Percentiles rank a stretch among this genome's conserved stretches.
These are phyloP conservation scores for Fusarium nygamai DNA, from an alignment of 2,329 filamentous ascomycete genomes.

Conservation along the genomic window DNA sequence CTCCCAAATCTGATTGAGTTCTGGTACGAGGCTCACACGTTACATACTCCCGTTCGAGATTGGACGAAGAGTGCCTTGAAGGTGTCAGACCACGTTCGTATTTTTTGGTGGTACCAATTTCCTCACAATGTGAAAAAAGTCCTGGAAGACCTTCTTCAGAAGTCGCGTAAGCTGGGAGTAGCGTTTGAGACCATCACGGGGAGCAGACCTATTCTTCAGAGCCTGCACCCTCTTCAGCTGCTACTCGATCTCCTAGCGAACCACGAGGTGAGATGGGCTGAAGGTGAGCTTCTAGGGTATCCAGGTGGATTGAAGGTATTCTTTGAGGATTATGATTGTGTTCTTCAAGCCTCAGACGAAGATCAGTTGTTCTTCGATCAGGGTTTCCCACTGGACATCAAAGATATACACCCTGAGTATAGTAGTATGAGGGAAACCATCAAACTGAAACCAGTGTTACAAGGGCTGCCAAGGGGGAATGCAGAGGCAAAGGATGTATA, in stretches of 20 bases:
- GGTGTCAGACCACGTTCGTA: neutral
- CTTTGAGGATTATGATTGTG: rapidly evolving
- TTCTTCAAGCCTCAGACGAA: rapidly evolving
- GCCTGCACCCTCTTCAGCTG: rapidly evolving
- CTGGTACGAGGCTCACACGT: rapidly evolving
- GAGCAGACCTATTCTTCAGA: rapidly evolving
- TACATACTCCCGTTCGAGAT: neutral
- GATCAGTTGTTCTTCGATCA: rapidly evolving
- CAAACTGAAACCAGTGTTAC: neutral
- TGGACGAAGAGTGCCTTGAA: rapidly evolving
- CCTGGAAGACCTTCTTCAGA: rapidly evolving
- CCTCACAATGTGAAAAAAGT: rapidly evolving
- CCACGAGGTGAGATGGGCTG: rapidly evolving
- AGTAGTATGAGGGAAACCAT: rapidly evolving
- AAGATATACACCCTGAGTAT: rapidly evolving
- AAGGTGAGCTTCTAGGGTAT: rapidly evolving
- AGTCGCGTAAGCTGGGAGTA: rapidly evolving
- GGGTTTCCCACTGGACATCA: rapidly evolving
- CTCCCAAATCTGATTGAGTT: rapidly evolving
- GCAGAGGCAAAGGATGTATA: rapidly evolving
- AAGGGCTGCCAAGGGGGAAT: rapidly evolving
- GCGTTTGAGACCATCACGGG: rapidly evolving
- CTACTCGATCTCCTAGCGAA: rapidly evolving
- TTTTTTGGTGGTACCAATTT: rapidly evolving
- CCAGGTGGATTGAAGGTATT: rapidly evolving